These are phyloP conservation scores for sorghum (Sorghum bicolor) DNA, from an alignment of 176 grass and related monocot genomes.

Conservation along the genomic window Sorghum_bicolor_NCBIv3 NC_012871.2:50651501-50652000, in stretches of 20 bases:
- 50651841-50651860: not conserved
- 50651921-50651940: no score
- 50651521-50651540: not conserved
- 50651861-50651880: not conserved
- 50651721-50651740: not conserved
- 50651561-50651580: conserved; percentile 16
- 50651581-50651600: not conserved
- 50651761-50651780: not conserved
- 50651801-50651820: not conserved
- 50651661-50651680: not conserved
- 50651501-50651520: conserved; percentile 11
- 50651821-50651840: not conserved
- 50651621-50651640: not conserved
- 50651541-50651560: not conserved
- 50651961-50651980: no score
- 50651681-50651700: not conserved
- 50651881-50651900: no score
- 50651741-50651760: not conserved
- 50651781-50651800: not conserved
- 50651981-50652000: no score
- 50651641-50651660: not conserved
- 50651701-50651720: not conserved
- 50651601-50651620: not conserved
- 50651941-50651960: no score
- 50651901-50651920: no score